Conservation (phyloP, 192 early-diverging fungal species). For the Paraglomus brasilianum region DNA sequence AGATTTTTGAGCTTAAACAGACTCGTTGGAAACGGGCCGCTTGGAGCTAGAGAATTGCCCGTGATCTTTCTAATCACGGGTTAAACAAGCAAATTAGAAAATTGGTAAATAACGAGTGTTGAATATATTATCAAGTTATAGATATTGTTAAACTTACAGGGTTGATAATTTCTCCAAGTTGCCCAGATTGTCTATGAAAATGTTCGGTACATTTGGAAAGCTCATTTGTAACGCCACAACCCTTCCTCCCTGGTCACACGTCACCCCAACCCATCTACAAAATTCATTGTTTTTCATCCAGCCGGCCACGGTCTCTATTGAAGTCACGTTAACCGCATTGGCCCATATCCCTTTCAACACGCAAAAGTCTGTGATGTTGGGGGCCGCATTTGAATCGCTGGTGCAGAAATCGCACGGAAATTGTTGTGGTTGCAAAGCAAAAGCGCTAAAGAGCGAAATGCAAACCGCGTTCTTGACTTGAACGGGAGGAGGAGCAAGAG, state of each 20-base stretch:
- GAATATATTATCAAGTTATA: neutral
- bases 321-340: slow-evolving; percentile 1
- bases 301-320: neutral
- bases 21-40: neutral
- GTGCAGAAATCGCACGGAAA: slow-evolving; percentile 20
- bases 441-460: neutral
- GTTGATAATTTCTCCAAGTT: neutral
- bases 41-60: neutral
- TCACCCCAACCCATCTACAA: slow-evolving; percentile 22
- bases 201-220: neutral
- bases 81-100: neutral
- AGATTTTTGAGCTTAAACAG: neutral
- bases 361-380: slow-evolving; percentile 18
- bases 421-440: neutral
- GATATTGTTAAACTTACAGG: slow-evolving; percentile 2
- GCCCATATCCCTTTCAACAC: neutral
- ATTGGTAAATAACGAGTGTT: neutral
- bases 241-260: slow-evolving; percentile 11
- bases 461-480: neutral
- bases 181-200: neutral
- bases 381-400: neutral
- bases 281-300: slow-evolving; percentile 11
- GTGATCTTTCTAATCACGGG: slow-evolving; percentile 3
- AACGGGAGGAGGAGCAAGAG: neutral
- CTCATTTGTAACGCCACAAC: neutral